Evolutionary conservation across 768 basidiomycete species (phyloP).

Genomic region (Rhodosporidiobolus sp.): DNA sequence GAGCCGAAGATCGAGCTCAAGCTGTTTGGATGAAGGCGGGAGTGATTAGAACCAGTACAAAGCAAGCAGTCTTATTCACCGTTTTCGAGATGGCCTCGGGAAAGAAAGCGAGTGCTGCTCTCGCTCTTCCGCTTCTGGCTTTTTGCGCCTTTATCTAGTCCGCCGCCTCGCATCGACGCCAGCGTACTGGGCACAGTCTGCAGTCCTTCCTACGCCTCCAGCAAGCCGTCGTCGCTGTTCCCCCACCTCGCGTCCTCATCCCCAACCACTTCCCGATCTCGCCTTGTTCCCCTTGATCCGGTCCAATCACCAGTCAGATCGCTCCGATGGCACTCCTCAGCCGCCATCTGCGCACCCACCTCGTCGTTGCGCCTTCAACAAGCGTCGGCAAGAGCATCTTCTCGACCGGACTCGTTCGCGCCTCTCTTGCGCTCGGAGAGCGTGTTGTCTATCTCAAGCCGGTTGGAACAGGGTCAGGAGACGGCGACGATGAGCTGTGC

Average conservation of each 20-base stretch:
- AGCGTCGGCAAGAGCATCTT: constrained; percentile 93
- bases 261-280: too few relatives aligned
- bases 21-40: constrained; percentile 9
- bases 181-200: too few relatives aligned
- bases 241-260: not conserved
- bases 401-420: constrained; percentile 75
- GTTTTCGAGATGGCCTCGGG: too few relatives aligned
- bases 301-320: not conserved
- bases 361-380: constrained; percentile 93
- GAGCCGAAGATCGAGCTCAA: constrained; percentile 29
- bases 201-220: too few relatives aligned
- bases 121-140: not conserved
- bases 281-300: not conserved
- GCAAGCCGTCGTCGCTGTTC: not conserved
- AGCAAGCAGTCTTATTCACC: not conserved
- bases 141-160: not conserved
- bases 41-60: too few relatives aligned
- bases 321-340: too few relatives aligned
- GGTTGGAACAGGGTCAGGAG: constrained; percentile 76
- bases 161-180: not conserved
- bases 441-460: constrained; percentile 62
- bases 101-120: not conserved
- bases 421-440: constrained; percentile 52
- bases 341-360: constrained; percentile 77
- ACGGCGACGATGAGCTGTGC: constrained; percentile 82